Conservation (phyloP, 441 rosid species). For the Isatis lusitanica region DNA sequence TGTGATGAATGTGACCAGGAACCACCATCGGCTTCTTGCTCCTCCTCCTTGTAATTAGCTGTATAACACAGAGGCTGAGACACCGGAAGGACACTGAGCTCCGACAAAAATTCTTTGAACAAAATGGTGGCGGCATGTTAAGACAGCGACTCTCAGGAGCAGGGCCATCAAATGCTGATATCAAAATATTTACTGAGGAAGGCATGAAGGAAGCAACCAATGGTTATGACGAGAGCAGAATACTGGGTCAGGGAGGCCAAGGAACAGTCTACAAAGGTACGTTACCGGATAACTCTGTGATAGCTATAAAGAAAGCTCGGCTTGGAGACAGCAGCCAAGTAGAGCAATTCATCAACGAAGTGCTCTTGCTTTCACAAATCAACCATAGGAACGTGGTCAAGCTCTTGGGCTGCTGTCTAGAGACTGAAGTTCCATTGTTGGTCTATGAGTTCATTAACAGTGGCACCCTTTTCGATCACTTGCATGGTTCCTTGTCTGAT, state of each 20-base stretch:
- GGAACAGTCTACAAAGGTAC: slow-evolving; percentile 35
- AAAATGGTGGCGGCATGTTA: slow-evolving; percentile 19
- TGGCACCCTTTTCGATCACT: slow-evolving; percentile 29
- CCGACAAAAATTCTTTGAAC: slow-evolving; percentile 2
- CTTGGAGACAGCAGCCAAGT: slow-evolving; percentile 29
- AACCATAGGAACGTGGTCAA: slow-evolving; percentile 31
- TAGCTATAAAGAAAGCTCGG: slow-evolving; percentile 29
- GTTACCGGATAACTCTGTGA: not conserved
- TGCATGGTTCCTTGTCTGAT: slow-evolving; percentile 5
- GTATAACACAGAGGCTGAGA: not conserved
- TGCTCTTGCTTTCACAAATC: slow-evolving; percentile 19
- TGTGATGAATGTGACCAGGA: not conserved
- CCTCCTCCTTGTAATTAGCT: not conserved
- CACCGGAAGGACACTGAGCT: not conserved
- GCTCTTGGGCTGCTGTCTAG: slow-evolving; percentile 26
- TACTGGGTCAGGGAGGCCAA: slow-evolving; percentile 32
- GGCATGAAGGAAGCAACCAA: slow-evolving; percentile 15
- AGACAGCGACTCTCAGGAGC: slow-evolving; percentile 7
- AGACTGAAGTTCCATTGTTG: slow-evolving; percentile 27
- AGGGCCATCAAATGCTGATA: slow-evolving; percentile 9
- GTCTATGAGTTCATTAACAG: slow-evolving; percentile 28
- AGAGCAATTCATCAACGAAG: slow-evolving; percentile 30
- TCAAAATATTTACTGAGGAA: slow-evolving; percentile 22
- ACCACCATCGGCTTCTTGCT: slow-evolving; percentile 3
- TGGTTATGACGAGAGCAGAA: slow-evolving; percentile 25